phyloP scores from a whole-genome alignment of 2,329 filamentous ascomycete genomes.

The Chaetomium strumarium region DNA sequence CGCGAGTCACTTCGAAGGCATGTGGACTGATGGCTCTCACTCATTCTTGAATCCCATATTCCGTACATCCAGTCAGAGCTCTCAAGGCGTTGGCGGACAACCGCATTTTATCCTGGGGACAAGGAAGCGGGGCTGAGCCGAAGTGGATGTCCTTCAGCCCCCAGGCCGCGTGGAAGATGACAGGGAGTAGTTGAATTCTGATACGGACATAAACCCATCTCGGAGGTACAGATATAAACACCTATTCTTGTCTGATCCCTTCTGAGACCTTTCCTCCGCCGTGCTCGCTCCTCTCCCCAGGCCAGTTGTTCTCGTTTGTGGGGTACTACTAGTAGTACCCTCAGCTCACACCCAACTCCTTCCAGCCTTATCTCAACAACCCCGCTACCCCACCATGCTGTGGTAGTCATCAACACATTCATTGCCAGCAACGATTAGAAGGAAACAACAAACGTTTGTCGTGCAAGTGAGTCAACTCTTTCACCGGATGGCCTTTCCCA shows the following conservation, averaged over 20 bases:
- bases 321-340: no score
- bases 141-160: neutral
- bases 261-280: no score
- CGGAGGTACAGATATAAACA: no score
- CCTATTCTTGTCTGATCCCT: no score
- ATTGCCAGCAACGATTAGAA: neutral
- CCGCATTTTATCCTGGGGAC: neutral
- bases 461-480: neutral
- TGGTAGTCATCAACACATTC: neutral
- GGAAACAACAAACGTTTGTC: neutral
- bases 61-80: no score
- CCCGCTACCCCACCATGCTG: neutral
- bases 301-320: neutral
- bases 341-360: neutral
- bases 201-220: no score
- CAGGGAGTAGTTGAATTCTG: neutral
- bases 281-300: neutral
- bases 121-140: slow-evolving; percentile 2
- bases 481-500: neutral
- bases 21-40: no score
- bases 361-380: slow-evolving; percentile 12
- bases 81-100: neutral
- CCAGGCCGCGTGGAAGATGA: neutral
- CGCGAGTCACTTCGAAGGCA: no score
- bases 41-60: neutral